Evolutionary conservation across 2,329 filamentous ascomycete species (phyloP), one percentile per base, ranked within the genome.

Genomic region (Fusarium lyarnte): DNA sequence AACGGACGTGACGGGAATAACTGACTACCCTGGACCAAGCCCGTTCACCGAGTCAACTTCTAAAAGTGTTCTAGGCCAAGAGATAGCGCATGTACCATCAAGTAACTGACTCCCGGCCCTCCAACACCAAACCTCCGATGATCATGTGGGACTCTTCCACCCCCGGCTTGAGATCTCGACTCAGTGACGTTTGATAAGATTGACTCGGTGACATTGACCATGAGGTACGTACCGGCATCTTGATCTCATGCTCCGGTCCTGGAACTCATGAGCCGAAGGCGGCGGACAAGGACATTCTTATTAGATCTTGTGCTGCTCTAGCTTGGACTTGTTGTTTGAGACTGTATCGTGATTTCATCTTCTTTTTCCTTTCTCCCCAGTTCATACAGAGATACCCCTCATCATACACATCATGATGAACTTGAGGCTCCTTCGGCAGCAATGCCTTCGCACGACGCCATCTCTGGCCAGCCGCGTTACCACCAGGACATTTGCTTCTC

Each of bases 361-460:
- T 16, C 17, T 23, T 46, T 69, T 41, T 41, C 27, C 27, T 66
- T 58, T 39, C 38, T 25, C 38, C n/a, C 42, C 38, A 45, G 42
- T 46, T 58, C 29, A 39, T 53, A 35, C 38, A 36, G 33, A 45
- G 58, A 63, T 51, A 60, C 54, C 59, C 63, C 29, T 29, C 58
- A 42, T 52, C 45, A 69, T 36, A 69, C 27, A 43, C 49, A 63
- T 60, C 69, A 77, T 77, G 75, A 69, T 77, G 60, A 67, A 65
- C 64, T 69, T 74, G 51, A 73, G 75, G 61, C 64, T 66, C 59
- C 68, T 77, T 54, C 74, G 75, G 42, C 75, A 77, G 42, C 72
- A 71, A 41, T 73, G 70, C 68, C 70, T 77, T 49, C 70, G 70
- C 41, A 74, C 57, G 35, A 74, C 72, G 65, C 63, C 76, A n/a